These are phyloP conservation scores for Alternaria gaisen DNA, from an alignment of 2,329 filamentous ascomycete species.

Conservation along the genomic window DNA sequence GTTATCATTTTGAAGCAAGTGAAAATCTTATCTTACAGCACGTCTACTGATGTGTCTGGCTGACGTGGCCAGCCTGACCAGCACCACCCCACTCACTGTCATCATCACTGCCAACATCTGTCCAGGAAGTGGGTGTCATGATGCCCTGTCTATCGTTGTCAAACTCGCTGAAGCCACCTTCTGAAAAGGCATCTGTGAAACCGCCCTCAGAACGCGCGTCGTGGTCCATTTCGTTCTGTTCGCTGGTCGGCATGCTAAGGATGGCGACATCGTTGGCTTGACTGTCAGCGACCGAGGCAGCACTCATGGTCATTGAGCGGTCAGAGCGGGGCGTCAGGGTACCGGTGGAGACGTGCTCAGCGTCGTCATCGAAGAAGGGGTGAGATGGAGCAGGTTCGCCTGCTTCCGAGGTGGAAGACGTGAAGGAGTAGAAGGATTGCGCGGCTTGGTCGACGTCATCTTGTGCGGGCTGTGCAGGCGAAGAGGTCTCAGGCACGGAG, in stretches of 20 bases:
- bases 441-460: conserved; percentile 31
- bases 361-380: conserved; percentile 27
- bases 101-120: conserved; percentile 52
- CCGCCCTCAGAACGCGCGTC: conserved; percentile 48
- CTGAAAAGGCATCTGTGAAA: conserved; percentile 49
- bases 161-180: conserved; percentile 46
- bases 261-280: conserved; percentile 48
- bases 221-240: conserved; percentile 44
- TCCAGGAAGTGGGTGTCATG: conserved; percentile 52
- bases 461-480: conserved; percentile 20
- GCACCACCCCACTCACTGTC: conserved; percentile 50
- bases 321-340: conserved; percentile 52
- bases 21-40: background rate
- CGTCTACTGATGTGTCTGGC: conserved; percentile 34
- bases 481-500: conserved; percentile 27
- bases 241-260: conserved; percentile 37
- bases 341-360: conserved; percentile 40
- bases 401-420: conserved; percentile 32
- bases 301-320: conserved; percentile 36
- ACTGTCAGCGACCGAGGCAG: conserved; percentile 36
- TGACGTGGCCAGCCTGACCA: conserved; percentile 34
- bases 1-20: conserved; percentile 10
- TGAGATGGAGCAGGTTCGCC: conserved; percentile 4
- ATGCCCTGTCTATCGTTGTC: conserved; percentile 32
- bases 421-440: conserved; percentile 51